A percentile compares a stretch with the other conserved stretches of the same genome.
Evolutionary conservation across 495 filamentous ascomycete genomes (phyloP).

Genomic region (Talaromyces trachyspermus): DNA sequence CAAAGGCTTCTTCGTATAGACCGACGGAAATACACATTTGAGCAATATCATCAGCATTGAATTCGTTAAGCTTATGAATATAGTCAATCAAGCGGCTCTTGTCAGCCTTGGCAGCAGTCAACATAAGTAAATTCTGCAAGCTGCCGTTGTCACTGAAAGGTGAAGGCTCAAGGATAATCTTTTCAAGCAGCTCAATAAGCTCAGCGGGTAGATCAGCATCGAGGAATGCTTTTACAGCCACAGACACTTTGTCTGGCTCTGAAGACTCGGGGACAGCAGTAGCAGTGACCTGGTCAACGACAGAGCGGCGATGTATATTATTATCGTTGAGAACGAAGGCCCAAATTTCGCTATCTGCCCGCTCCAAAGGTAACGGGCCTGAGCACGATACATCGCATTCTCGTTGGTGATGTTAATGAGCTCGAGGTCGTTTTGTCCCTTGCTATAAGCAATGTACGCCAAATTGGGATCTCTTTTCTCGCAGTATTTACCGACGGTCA

Average conservation of each 20-base stretch:
- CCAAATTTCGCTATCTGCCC: constrained; percentile 89
- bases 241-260: constrained; percentile 90
- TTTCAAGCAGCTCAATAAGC: constrained; percentile 95
- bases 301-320: constrained; percentile 85
- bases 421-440: constrained; percentile 96
- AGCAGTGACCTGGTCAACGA: constrained; percentile 94
- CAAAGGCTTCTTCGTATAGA: constrained; percentile 93
- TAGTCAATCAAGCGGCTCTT: constrained; percentile 95
- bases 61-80: constrained; percentile 82
- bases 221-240: constrained; percentile 90
- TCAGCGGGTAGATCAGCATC: constrained; percentile 84
- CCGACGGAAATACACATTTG: constrained; percentile 90
- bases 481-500: constrained; percentile 95
- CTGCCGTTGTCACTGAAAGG: constrained; percentile 95
- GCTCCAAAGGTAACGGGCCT: constrained; percentile 93
- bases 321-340: constrained; percentile 88
- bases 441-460: constrained; percentile 89
- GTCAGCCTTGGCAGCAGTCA: constrained; percentile 95
- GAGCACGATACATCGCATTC: constrained; percentile 97
- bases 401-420: constrained; percentile 97
- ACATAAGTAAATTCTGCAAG: constrained; percentile 92
- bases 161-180: constrained; percentile 97
- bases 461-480: constrained; percentile 98
- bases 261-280: constrained; percentile 92
- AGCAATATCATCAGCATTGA: constrained; percentile 88